Percentiles rank a stretch among this genome's conserved stretches.
These are phyloP conservation scores for Eremochloa ophiuroides DNA, from an alignment of 176 grass and related monocot genomes.

Conservation along the genomic window DNA sequence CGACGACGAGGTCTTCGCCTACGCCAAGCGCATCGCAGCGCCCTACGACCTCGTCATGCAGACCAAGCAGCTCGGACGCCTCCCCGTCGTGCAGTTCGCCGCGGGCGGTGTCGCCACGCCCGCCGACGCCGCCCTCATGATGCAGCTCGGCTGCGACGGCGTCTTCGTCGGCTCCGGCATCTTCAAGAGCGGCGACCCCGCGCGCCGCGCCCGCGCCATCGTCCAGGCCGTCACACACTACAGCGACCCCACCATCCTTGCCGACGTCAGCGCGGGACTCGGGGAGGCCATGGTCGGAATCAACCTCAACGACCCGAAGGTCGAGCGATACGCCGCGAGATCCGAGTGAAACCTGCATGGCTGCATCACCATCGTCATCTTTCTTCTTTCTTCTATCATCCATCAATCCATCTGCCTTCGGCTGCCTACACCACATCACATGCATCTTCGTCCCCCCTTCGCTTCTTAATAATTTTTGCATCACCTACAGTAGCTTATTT, in stretches of 20 bases:
- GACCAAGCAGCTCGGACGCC: conserved; percentile 60
- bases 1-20: conserved; percentile 76
- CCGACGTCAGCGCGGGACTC: conserved; percentile 55
- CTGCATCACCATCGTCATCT: background rate
- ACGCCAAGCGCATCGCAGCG: conserved; percentile 55
- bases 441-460: background rate
- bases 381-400: background rate
- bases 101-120: conserved; percentile 54
- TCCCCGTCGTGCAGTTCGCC: conserved; percentile 72
- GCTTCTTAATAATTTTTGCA: background rate
- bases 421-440: too few species aligned
- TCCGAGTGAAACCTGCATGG: conserved; percentile 49
- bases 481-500: background rate
- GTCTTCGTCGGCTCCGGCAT: conserved; percentile 76
- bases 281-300: conserved; percentile 81
- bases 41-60: conserved; percentile 67
- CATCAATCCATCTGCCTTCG: background rate
- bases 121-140: conserved; percentile 65
- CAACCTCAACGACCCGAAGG: conserved; percentile 52
- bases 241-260: conserved; percentile 60
- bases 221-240: conserved; percentile 70
- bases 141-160: conserved; percentile 72
- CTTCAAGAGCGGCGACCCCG: conserved; percentile 75
- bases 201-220: conserved; percentile 50
- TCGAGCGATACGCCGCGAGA: conserved; percentile 56